These are phyloP conservation scores for Suhomyces wounanorum DNA, from an alignment of 1,139 yeast genomes.

Conservation along the genomic window DNA sequence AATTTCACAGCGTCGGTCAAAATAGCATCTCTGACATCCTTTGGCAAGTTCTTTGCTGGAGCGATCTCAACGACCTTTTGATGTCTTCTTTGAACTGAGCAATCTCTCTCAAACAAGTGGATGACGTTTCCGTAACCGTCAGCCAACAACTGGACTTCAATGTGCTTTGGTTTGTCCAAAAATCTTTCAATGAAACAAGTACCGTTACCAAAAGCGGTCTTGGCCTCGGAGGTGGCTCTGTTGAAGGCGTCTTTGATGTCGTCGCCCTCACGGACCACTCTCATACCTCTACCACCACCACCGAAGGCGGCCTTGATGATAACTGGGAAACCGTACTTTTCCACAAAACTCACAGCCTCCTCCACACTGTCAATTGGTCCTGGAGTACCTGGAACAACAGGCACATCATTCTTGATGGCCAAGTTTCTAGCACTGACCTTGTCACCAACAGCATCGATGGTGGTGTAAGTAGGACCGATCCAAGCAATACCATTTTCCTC, in stretches of 20 bases:
- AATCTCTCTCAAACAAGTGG: constrained; percentile 96
- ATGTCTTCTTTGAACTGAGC: constrained; percentile 98
- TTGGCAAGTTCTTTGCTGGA: constrained; percentile 92
- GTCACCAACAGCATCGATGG: constrained; percentile 97
- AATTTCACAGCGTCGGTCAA: constrained; percentile 91
- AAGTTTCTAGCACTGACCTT: constrained; percentile 91
- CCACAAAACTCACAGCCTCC: constrained; percentile 80
- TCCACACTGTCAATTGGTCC: constrained; percentile 87
- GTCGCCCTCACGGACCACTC: constrained; percentile 97
- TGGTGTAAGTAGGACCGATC: constrained; percentile 90
- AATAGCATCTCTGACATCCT: constrained; percentile 82
- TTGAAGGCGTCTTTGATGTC: constrained; percentile 87
- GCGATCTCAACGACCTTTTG: constrained; percentile 99
- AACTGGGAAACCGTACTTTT: constrained; percentile 87
- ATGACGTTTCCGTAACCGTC: constrained; percentile 94
- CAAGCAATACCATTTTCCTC: constrained; percentile 90
- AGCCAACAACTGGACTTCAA: constrained; percentile 95
- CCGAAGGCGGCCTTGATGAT: constrained; percentile 99
- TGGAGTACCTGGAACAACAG: constrained; percentile 97
- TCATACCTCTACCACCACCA: constrained; percentile 99
- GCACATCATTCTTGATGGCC: constrained; percentile 81
- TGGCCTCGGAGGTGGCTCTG: constrained; percentile 94
- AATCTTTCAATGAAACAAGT: constrained; percentile 97
- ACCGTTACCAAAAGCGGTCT: constrained; percentile 94
- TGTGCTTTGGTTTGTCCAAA: constrained; percentile 93